Evolutionary conservation across 805 yeast genomes (phyloP).

Genomic region (Yarrowia bubula): DNA sequence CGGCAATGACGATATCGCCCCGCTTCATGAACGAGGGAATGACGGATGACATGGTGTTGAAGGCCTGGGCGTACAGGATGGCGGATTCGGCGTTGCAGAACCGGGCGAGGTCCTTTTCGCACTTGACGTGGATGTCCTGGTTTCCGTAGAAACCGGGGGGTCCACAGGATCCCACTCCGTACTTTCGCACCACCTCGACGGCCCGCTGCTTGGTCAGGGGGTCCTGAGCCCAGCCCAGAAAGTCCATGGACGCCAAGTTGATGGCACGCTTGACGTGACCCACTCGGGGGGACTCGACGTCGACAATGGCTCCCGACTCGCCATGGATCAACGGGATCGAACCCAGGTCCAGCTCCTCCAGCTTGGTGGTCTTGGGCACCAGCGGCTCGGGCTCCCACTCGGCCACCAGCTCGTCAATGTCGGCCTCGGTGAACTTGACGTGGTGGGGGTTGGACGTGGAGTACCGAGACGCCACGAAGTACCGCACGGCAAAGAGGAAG

Average conservation of each 20-base stretch:
- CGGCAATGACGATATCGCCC: slow-evolving; percentile 90
- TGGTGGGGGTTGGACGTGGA: slow-evolving; percentile 70
- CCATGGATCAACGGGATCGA: slow-evolving; percentile 65
- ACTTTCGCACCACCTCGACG: slow-evolving; percentile 54
- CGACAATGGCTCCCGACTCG: slow-evolving; percentile 46
- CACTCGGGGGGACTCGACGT: not conserved
- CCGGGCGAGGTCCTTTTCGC: slow-evolving; percentile 70
- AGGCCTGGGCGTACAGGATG: slow-evolving; percentile 90
- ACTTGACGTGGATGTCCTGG: slow-evolving; percentile 81
- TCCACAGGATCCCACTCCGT: slow-evolving; percentile 98
- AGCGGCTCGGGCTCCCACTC: slow-evolving; percentile 94
- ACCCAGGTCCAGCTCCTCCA: slow-evolving; percentile 61
- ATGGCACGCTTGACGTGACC: slow-evolving; percentile 43
- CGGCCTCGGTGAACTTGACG: slow-evolving; percentile 52
- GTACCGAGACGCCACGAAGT: slow-evolving; percentile 75
- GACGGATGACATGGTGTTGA: slow-evolving; percentile 80
- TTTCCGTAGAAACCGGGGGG: slow-evolving; percentile 98
- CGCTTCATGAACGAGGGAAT: slow-evolving; percentile 92
- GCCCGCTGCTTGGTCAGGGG: slow-evolving; percentile 52
- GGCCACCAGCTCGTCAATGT: slow-evolving; percentile 75
- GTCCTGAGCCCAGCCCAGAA: slow-evolving; percentile 58
- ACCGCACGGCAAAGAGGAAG: slow-evolving; percentile 76
- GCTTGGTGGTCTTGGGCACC: slow-evolving; percentile 49
- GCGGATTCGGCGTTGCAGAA: slow-evolving; percentile 76
- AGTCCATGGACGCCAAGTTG: slow-evolving; percentile 72